A percentile compares a stretch with the other conserved stretches of the same genome.
Evolutionary conservation across 345 rosid genomes (phyloP).

Genomic region (Limnanthes douglasii): DNA sequence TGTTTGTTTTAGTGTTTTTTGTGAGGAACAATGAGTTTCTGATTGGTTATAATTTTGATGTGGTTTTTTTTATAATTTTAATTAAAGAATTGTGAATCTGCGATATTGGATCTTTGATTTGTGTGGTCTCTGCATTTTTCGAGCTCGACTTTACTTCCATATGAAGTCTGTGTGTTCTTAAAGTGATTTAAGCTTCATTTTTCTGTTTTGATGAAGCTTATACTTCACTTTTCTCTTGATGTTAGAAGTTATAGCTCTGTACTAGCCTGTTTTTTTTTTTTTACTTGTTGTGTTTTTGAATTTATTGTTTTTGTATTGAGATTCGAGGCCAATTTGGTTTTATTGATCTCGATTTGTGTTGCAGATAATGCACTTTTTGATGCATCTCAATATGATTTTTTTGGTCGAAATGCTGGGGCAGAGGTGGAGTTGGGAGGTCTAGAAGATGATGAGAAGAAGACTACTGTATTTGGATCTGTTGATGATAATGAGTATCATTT

Average conservation of each 20-base stretch:
- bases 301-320: background rate
- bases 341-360: background rate
- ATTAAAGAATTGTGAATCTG: background rate
- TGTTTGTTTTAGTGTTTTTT: background rate
- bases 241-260: background rate
- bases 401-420: slow-evolving; percentile 42
- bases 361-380: slow-evolving; percentile 34
- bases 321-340: background rate
- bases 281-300: background rate
- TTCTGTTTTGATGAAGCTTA: background rate
- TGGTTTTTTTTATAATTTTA: background rate
- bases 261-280: background rate
- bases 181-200: no score
- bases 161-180: no score
- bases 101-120: background rate
- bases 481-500: slow-evolving; percentile 80
- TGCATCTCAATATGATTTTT: slow-evolving; percentile 67
- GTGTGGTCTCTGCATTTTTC: no score
- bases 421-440: slow-evolving; percentile 61
- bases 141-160: no score
- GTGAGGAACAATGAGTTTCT: background rate
- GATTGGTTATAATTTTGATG: background rate
- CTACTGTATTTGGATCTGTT: slow-evolving; percentile 31
- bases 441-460: slow-evolving; percentile 27
- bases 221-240: background rate